Percentiles rank a stretch among this genome's conserved stretches.
Evolutionary conservation across 192 early-diverging fungal genomes (phyloP).

Genomic region (Phycomyces nitens): DNA sequence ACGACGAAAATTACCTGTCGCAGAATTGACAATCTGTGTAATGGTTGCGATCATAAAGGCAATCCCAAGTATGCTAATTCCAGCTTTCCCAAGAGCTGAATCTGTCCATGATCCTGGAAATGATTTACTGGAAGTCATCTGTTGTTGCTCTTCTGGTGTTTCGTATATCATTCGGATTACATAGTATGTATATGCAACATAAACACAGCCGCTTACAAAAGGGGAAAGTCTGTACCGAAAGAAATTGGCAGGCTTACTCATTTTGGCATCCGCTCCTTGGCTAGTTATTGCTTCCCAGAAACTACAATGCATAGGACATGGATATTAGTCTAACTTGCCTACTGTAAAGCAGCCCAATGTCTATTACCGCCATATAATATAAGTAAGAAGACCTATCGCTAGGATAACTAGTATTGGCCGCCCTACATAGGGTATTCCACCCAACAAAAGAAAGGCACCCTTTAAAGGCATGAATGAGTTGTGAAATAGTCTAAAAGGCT

Average conservation of each 20-base stretch:
- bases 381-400: conserved; percentile 38
- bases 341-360: too few species aligned
- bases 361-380: conserved; percentile 41
- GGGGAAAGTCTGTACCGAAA: conserved; percentile 44
- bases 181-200: conserved; percentile 40
- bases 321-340: too few species aligned
- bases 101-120: conserved; percentile 35
- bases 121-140: conserved; percentile 24
- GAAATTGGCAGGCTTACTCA: conserved; percentile 39
- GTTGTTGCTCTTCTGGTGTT: conserved; percentile 21
- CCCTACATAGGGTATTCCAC: conserved; percentile 32
- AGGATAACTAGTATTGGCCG: conserved; percentile 33
- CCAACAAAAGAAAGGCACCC: conserved; percentile 46
- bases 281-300: conserved; percentile 47
- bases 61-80: conserved; percentile 32
- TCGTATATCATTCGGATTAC: conserved; percentile 38
- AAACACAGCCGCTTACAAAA: conserved; percentile 44
- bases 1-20: conserved; percentile 32
- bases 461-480: neutral
- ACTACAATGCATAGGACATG: conserved; percentile 1
- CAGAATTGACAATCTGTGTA: conserved; percentile 41
- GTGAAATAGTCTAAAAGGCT: too few species aligned
- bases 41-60: conserved; percentile 43
- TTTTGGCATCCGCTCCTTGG: conserved; percentile 44
- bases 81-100: conserved; percentile 23